Percentiles rank a stretch among this genome's conserved stretches.
phyloP scores from a whole-genome alignment of 1,284 basidiomycete genomes.

The Leccinum solheimii region DNA sequence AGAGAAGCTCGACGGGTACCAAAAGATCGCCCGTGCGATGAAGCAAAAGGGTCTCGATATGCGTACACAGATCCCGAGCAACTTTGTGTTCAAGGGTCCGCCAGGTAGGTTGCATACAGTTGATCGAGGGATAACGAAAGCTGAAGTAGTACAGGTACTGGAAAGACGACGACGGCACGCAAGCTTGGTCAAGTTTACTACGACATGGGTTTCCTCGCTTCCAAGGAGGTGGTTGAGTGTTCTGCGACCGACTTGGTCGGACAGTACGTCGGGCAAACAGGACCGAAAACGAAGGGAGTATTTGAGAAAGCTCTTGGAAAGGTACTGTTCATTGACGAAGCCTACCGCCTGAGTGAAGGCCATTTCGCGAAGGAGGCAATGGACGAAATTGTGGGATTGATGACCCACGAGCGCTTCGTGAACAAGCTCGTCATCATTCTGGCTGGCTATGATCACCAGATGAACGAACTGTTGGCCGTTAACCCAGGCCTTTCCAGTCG shows the following conservation, averaged over 20 bases:
- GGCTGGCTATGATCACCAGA: constrained; percentile 67
- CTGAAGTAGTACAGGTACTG: constrained; percentile 30
- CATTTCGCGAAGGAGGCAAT: constrained; percentile 66
- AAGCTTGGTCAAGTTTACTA: not conserved
- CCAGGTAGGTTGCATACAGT: constrained; percentile 38
- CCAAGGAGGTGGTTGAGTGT: constrained; percentile 52
- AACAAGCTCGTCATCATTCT: constrained; percentile 63
- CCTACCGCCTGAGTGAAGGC: constrained; percentile 58
- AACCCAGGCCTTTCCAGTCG: constrained; percentile 67
- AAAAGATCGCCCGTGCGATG: constrained; percentile 47
- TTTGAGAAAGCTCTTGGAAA: constrained; percentile 45
- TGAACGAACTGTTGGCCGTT: constrained; percentile 56
- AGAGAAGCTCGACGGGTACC: constrained; percentile 48
- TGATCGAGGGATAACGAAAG: not conserved
- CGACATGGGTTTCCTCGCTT: constrained; percentile 17
- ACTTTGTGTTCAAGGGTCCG: constrained; percentile 70
- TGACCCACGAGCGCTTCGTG: constrained; percentile 57
- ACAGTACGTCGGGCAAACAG: constrained; percentile 67
- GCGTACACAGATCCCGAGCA: constrained; percentile 56
- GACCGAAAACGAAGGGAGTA: constrained; percentile 57
- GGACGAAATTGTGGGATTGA: constrained; percentile 61
- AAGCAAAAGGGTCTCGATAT: constrained; percentile 45
- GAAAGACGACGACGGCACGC: constrained; percentile 41
- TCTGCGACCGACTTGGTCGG: constrained; percentile 67
- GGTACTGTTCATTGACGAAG: constrained; percentile 68